Evolutionary conservation across 352 stramenopile genomes (phyloP).

Genomic region (Globisporangium carolinianum): DNA sequence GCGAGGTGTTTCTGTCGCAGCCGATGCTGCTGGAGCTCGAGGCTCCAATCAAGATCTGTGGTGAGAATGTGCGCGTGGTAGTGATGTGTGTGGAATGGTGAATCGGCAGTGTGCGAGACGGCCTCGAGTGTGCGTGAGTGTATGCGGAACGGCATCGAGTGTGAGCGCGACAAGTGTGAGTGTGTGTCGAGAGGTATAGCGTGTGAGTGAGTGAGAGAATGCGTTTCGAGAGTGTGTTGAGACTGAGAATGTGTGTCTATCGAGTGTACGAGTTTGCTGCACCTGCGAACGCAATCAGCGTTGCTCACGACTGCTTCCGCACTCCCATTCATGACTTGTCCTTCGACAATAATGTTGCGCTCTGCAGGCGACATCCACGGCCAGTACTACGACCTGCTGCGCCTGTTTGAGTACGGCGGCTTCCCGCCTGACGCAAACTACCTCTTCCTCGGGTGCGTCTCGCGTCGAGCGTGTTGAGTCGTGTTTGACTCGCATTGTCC

Average conservation of each 20-base stretch:
- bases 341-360: too few species aligned
- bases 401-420: constrained; percentile 92
- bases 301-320: too few species aligned
- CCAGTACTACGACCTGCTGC: constrained; percentile 97
- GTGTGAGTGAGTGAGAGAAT: too few species aligned
- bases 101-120: too few species aligned
- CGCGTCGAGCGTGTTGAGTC: too few species aligned
- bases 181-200: too few species aligned
- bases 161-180: too few species aligned
- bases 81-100: too few species aligned
- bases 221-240: background rate
- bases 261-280: background rate
- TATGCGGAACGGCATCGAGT: background rate
- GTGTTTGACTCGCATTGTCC: too few species aligned
- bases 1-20: constrained; percentile 97
- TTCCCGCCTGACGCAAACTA: constrained; percentile 84
- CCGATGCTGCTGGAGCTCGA: constrained; percentile 99
- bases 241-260: background rate
- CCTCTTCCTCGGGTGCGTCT: constrained; percentile 39
- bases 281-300: too few species aligned
- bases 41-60: constrained; percentile 97
- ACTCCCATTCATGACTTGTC: too few species aligned
- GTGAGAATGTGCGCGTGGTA: constrained; percentile 12
- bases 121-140: background rate
- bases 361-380: constrained; percentile 89